These are phyloP conservation scores for Schizophyllum amplum DNA, from an alignment of 1,284 basidiomycete species.

Conservation along the genomic window DNA sequence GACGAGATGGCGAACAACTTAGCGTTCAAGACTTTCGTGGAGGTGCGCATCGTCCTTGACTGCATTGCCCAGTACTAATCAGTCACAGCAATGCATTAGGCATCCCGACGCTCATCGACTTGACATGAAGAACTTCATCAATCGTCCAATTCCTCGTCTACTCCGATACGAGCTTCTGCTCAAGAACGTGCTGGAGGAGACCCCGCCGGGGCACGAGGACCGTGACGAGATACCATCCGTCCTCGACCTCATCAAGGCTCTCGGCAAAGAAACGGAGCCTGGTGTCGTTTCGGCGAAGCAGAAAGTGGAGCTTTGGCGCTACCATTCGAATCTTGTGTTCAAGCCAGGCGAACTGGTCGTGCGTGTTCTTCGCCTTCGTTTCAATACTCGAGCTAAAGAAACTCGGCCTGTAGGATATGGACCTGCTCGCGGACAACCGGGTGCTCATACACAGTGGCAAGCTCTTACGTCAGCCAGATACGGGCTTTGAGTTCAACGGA, in stretches of 20 bases:
- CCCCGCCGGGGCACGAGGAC: slow-evolving; percentile 66
- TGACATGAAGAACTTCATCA: slow-evolving; percentile 85
- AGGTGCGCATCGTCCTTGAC: slow-evolving; percentile 39
- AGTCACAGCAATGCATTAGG: slow-evolving; percentile 51
- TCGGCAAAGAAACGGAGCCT: slow-evolving; percentile 80
- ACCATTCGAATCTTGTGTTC: slow-evolving; percentile 73
- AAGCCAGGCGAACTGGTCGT: slow-evolving; percentile 75
- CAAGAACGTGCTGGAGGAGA: slow-evolving; percentile 69
- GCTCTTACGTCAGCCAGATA: slow-evolving; percentile 78
- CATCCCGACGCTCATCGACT: slow-evolving; percentile 70
- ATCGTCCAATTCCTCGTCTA: slow-evolving; percentile 82
- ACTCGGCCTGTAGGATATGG: slow-evolving; percentile 64
- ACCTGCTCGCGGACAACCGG: slow-evolving; percentile 77
- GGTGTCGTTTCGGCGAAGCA: slow-evolving; percentile 78
- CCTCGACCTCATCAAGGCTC: slow-evolving; percentile 76
- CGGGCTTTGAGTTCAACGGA: slow-evolving; percentile 68
- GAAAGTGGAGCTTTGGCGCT: slow-evolving; percentile 82
- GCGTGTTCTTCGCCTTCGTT: slow-evolving; percentile 22
- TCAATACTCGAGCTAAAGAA: neutral
- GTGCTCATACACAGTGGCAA: slow-evolving; percentile 79
- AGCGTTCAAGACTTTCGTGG: slow-evolving; percentile 76
- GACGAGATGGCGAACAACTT: slow-evolving; percentile 80
- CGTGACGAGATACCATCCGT: slow-evolving; percentile 73
- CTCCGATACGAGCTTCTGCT: slow-evolving; percentile 86
- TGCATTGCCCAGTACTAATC: slow-evolving; percentile 1